These are phyloP conservation scores for Xenoacremonium recifei DNA, from an alignment of 2,329 filamentous ascomycete genomes.

Conservation along the genomic window DNA sequence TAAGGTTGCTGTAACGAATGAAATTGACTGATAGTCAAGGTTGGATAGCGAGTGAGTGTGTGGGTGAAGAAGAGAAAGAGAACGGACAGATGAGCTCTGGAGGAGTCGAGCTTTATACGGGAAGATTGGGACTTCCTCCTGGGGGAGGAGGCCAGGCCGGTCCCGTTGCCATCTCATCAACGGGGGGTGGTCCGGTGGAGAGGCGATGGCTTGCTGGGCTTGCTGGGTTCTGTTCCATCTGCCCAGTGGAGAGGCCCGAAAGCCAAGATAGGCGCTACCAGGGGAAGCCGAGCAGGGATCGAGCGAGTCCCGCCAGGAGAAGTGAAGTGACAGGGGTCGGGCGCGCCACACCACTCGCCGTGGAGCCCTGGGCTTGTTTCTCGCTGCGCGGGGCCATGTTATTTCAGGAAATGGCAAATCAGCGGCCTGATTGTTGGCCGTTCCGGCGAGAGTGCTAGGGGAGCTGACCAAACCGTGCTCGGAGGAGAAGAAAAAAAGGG, in stretches of 20 bases:
- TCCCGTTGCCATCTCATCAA: background rate
- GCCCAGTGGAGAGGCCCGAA: conserved; percentile 10
- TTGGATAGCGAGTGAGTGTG: conserved; percentile 28
- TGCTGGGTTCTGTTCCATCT: background rate
- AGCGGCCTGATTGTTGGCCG: conserved; percentile 2
- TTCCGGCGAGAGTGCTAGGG: conserved; percentile 8
- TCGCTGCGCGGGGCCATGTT: conserved; percentile 10
- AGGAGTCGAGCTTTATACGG: conserved; percentile 50
- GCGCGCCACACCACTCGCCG: conserved; percentile 14
- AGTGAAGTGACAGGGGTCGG: conserved; percentile 6
- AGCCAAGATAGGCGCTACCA: conserved; percentile 14
- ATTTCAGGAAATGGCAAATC: conserved; percentile 18
- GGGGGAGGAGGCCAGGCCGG: conserved; percentile 8
- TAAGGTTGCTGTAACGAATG: conserved; percentile 23
- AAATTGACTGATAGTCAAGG: conserved; percentile 28
- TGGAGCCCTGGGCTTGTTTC: conserved; percentile 8
- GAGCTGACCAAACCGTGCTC: background rate
- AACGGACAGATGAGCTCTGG: conserved; percentile 31
- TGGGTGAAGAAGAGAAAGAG: conserved; percentile 43
- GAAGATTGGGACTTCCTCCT: conserved; percentile 16
- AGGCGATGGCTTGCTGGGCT: conserved; percentile 3
- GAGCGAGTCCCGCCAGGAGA: background rate
- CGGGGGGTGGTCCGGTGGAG: conserved; percentile 4
- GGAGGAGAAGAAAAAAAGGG: conserved; percentile 7
- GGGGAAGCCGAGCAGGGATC: conserved; percentile 9